A percentile compares a stretch with the other conserved stretches of the same genome.
Evolutionary conservation across 106 monocot genomes (phyloP).

Genomic region (Dendrobium huoshanense): DNA sequence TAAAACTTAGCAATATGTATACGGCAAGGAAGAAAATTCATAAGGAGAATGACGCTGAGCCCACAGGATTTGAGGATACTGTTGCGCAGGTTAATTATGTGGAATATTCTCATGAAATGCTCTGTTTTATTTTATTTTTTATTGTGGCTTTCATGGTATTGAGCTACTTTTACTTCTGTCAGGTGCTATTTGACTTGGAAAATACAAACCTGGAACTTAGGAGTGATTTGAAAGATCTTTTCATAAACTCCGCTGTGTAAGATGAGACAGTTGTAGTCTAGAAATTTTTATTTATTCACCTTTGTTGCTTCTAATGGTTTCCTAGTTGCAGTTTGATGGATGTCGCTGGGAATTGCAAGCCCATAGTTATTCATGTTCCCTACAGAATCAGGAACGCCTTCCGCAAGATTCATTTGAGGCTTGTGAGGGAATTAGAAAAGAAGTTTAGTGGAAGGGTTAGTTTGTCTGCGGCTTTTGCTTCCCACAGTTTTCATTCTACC

Average conservation of each 20-base stretch:
- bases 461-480: background rate
- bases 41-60: constrained; percentile 20
- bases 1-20: constrained; percentile 10
- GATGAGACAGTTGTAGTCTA: background rate
- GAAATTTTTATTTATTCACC: background rate
- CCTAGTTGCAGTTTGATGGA: constrained; percentile 52
- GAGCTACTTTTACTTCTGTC: background rate
- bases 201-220: constrained; percentile 79
- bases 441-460: constrained; percentile 94
- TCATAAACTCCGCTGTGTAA: constrained; percentile 74
- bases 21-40: constrained; percentile 25
- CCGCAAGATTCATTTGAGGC: constrained; percentile 82
- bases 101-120: background rate
- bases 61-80: constrained; percentile 19
- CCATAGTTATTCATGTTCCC: constrained; percentile 79
- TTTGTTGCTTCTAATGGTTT: background rate
- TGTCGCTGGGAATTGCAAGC: constrained; percentile 62
- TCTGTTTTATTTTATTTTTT: background rate
- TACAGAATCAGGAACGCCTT: constrained; percentile 76
- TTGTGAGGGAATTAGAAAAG: constrained; percentile 92
- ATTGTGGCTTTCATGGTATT: background rate
- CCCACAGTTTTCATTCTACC: background rate
- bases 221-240: constrained; percentile 92
- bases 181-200: constrained; percentile 88
- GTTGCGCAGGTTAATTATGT: constrained; percentile 16